Conservation (phyloP, 192 early-diverging fungal species). For the Jimgerdemannia lactiflua region DNA sequence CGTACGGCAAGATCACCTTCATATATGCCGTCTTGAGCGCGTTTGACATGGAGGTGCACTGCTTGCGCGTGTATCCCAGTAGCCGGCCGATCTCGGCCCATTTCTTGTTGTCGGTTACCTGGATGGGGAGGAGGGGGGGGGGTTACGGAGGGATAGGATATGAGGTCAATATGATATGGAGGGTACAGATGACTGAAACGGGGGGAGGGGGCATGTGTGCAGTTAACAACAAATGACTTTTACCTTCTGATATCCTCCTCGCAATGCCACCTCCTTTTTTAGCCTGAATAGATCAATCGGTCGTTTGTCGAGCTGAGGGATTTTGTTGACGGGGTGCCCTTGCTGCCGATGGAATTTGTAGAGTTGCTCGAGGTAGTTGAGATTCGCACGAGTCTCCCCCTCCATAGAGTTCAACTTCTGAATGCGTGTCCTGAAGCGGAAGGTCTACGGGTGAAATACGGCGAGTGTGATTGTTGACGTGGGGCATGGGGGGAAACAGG, state of each 20-base stretch:
- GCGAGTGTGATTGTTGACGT: background rate
- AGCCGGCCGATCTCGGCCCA: constrained; percentile 87
- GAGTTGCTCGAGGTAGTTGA: constrained; percentile 92
- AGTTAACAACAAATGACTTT: constrained; percentile 1
- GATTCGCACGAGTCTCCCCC: constrained; percentile 78
- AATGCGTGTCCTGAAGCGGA: constrained; percentile 85
- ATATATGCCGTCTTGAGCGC: constrained; percentile 67
- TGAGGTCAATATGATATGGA: background rate
- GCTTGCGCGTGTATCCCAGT: constrained; percentile 66
- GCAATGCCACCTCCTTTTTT: constrained; percentile 73
- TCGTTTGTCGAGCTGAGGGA: constrained; percentile 82
- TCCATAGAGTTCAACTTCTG: constrained; percentile 93
- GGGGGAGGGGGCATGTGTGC: background rate
- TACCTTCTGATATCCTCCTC: constrained; percentile 74
- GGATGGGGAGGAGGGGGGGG: too few relatives aligned
- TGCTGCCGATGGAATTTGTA: constrained; percentile 83
- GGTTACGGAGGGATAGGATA: background rate
- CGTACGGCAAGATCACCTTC: constrained; percentile 67
- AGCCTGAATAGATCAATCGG: constrained; percentile 84
- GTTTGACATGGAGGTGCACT: constrained; percentile 75
- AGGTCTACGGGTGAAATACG: constrained; percentile 60
- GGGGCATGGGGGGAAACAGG: too few relatives aligned
- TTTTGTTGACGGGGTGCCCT: constrained; percentile 68
- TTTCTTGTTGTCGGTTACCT: constrained; percentile 70
- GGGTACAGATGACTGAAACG: background rate